Conservation (phyloP, 176 grass and related monocot genomes). For the Aegilops longissima region DNA sequence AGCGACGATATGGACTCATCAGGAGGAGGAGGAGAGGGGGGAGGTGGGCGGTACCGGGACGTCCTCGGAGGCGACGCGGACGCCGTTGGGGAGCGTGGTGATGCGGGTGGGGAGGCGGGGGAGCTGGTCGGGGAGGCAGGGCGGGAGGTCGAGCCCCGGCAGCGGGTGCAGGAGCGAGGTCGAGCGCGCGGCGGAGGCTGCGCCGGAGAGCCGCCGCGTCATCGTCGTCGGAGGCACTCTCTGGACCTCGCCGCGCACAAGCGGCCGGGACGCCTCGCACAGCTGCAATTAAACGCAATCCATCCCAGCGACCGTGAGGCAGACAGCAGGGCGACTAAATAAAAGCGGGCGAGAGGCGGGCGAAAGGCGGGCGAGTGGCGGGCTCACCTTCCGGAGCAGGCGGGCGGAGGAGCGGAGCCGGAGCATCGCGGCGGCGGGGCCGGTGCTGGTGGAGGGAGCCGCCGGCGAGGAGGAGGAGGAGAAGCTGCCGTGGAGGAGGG, state of each 20-base stretch:
- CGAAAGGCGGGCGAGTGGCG: no score
- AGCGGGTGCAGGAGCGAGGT: constrained; percentile 57
- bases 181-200: constrained; percentile 22
- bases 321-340: not conserved
- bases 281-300: constrained; percentile 27
- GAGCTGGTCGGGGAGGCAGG: constrained; percentile 45
- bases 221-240: not conserved
- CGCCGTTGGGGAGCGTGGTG: constrained; percentile 83
- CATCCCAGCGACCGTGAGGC: not conserved
- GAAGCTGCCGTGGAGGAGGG: not conserved
- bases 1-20: not conserved
- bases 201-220: constrained; percentile 29
- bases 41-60: constrained; percentile 13
- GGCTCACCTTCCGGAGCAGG: not conserved
- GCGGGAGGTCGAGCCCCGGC: constrained; percentile 45
- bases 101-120: constrained; percentile 50
- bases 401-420: constrained; percentile 46
- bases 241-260: constrained; percentile 14
- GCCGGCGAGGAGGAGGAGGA: not conserved
- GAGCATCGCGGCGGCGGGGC: constrained; percentile 23
- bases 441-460: not conserved
- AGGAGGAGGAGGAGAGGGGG: not conserved
- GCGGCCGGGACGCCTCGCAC: constrained; percentile 23
- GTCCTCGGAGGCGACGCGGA: constrained; percentile 77
- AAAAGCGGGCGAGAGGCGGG: no score